Conservation (phyloP, 139 green algal genomes). For the Zygnema cylindricum region DNA sequence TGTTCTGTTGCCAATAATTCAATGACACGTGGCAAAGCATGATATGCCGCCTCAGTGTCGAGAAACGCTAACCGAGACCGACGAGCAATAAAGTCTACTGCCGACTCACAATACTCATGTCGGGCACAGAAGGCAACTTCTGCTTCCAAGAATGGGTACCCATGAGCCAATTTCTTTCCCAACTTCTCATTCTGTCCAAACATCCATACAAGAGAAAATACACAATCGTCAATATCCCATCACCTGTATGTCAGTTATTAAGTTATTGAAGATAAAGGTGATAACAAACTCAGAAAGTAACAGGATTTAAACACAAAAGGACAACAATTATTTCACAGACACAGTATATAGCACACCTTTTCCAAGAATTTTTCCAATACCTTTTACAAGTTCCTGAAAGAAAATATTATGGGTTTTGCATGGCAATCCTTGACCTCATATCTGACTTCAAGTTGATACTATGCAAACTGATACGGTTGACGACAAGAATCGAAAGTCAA, state of each 20-base stretch:
- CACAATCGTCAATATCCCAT: too few species aligned
- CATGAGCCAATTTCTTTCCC: conserved; percentile 77
- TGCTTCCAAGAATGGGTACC: conserved; percentile 91
- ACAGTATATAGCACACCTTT: too few species aligned
- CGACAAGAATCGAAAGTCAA: background rate
- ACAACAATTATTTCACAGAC: too few species aligned
- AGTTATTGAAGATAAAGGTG: too few species aligned
- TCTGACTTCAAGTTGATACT: background rate
- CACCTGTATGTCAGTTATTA: too few species aligned
- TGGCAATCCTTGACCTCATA: background rate
- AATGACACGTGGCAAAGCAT: conserved; percentile 81
- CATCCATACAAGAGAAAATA: too few species aligned
- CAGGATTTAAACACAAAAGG: too few species aligned
- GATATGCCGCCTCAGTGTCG: conserved; percentile 77
- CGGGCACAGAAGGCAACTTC: conserved; percentile 76
- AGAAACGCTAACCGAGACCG: conserved; percentile 93
- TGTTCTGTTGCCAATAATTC: conserved; percentile 79
- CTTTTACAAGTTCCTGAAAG: too few species aligned
- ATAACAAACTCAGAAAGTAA: too few species aligned
- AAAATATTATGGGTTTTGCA: background rate
- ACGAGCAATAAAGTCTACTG: conserved; percentile 90
- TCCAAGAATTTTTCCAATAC: too few species aligned
- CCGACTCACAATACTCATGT: conserved; percentile 88
- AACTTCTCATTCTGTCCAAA: conserved; percentile 68
- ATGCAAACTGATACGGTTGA: background rate